phyloP scores from a whole-genome alignment of 1,139 yeast species.

The Suhomyces maxii region DNA sequence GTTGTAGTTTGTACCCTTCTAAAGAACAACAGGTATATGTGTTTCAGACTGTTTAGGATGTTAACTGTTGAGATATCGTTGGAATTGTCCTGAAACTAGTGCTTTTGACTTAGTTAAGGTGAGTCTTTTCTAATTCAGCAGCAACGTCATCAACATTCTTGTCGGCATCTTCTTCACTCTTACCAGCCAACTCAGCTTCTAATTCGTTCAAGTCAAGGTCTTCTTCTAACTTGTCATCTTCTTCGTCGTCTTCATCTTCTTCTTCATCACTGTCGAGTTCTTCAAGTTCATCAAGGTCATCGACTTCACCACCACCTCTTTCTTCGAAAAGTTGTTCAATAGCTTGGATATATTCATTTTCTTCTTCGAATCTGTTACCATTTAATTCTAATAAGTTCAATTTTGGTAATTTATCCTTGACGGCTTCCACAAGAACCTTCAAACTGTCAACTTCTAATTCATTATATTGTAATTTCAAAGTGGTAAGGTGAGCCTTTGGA shows the following conservation, averaged over 20 bases:
- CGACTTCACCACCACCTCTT: conserved; percentile 79
- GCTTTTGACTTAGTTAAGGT: conserved; percentile 25
- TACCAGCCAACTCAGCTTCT: conserved; percentile 55
- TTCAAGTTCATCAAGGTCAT: conserved; percentile 92
- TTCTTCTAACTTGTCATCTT: conserved; percentile 50
- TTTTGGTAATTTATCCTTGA: conserved; percentile 56
- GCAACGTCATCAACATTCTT: conserved; percentile 60
- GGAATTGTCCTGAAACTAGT: too few relatives aligned
- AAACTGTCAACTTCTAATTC: conserved; percentile 76
- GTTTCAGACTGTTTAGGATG: too few relatives aligned
- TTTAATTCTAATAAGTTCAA: conserved; percentile 75
- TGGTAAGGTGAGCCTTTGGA: conserved; percentile 43
- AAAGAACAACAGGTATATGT: too few relatives aligned
- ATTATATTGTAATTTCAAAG: conserved; percentile 80
- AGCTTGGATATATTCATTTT: conserved; percentile 35
- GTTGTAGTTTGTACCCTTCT: too few relatives aligned
- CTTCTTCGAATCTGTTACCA: conserved; percentile 77
- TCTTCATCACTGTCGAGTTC: conserved; percentile 86
- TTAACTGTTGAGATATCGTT: too few relatives aligned
- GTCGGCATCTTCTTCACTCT: conserved; percentile 33
- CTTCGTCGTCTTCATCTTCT: conserved; percentile 69
- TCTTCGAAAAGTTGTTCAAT: conserved; percentile 59
- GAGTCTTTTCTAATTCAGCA: conserved; percentile 55
- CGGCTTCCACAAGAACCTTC: conserved; percentile 52
- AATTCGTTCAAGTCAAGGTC: conserved; percentile 57